Conservation (phyloP, 208 protist species). For the Acanthamoeba triangularis region DNA sequence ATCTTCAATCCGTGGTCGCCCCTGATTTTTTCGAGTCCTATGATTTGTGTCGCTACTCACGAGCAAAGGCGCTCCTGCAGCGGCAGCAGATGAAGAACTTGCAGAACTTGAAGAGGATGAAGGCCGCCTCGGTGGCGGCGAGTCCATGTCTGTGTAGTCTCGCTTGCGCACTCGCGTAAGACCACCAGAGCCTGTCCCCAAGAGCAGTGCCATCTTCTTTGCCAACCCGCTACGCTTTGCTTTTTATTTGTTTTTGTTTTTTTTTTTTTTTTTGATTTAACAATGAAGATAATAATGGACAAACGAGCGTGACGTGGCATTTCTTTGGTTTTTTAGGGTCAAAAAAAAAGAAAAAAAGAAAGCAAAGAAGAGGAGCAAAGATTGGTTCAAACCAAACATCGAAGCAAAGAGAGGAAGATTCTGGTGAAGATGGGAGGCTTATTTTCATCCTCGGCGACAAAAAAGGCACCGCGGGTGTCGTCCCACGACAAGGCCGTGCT, state of each 20-base stretch:
- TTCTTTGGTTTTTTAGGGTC: no score
- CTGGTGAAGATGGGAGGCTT: conserved; percentile 71
- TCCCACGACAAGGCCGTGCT: conserved; percentile 82
- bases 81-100: background rate
- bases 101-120: background rate
- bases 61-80: background rate
- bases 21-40: background rate
- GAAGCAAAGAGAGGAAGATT: no score
- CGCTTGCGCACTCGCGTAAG: background rate
- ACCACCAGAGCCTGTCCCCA: background rate
- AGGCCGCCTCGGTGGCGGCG: background rate
- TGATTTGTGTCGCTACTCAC: background rate
- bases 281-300: no score
- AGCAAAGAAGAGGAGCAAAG: no score
- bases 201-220: background rate
- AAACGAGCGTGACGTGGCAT: no score
- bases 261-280: no score
- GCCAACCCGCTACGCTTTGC: background rate
- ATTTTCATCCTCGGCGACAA: conserved; percentile 56
- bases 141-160: background rate
- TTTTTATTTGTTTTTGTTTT: background rate
- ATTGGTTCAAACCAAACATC: no score
- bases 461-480: conserved; percentile 72
- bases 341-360: no score
- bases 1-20: background rate